phyloP scores from a whole-genome alignment of 306 rosid genomes.

The Begonia peltatifolia region DNA sequence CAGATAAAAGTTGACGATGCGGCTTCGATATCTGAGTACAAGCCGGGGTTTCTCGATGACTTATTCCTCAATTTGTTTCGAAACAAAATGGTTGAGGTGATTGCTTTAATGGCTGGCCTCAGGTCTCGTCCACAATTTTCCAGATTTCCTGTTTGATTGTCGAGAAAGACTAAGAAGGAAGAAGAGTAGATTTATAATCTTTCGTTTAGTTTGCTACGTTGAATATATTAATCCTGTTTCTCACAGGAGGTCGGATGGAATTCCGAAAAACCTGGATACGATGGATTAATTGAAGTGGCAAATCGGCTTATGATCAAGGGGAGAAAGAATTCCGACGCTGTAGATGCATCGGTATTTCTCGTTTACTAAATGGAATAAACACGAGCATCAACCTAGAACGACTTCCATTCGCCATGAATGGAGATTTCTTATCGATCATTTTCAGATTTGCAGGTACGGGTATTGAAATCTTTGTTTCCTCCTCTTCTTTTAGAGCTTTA shows the following conservation, averaged over 20 bases:
- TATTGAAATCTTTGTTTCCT: slow-evolving; percentile 65
- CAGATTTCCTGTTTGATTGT: slow-evolving; percentile 1
- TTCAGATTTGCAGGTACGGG: slow-evolving; percentile 35
- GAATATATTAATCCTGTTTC: neutral
- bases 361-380: neutral
- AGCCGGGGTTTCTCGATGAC: slow-evolving; percentile 45
- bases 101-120: neutral
- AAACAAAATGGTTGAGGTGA: slow-evolving; percentile 63
- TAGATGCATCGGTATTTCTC: slow-evolving; percentile 59
- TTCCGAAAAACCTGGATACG: slow-evolving; percentile 63
- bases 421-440: too few relatives aligned
- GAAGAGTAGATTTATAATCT: neutral
- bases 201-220: neutral
- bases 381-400: too few relatives aligned
- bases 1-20: slow-evolving; percentile 10
- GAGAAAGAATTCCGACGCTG: slow-evolving; percentile 42
- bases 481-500: slow-evolving; percentile 71
- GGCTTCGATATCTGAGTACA: slow-evolving; percentile 30
- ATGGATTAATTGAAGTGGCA: slow-evolving; percentile 75
- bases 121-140: neutral
- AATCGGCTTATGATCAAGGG: slow-evolving; percentile 56
- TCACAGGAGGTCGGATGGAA: slow-evolving; percentile 78
- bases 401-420: too few relatives aligned
- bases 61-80: slow-evolving; percentile 70
- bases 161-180: neutral